A percentile compares a stretch with the other conserved stretches of the same genome.
phyloP scores from a whole-genome alignment of 208 protist species.

The Cochliopodium minus region DNA sequence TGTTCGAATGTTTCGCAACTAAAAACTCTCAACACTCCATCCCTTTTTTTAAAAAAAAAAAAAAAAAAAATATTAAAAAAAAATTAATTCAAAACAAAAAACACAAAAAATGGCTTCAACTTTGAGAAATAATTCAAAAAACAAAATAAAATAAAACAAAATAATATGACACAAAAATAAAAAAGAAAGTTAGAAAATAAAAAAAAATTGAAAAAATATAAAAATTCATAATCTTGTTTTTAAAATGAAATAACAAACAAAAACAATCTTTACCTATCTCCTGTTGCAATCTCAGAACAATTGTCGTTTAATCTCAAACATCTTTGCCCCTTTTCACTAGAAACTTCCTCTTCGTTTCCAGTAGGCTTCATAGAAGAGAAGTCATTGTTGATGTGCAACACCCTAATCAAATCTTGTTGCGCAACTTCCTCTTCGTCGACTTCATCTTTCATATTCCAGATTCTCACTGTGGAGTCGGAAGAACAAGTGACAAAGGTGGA shows the following conservation, averaged over 20 bases:
- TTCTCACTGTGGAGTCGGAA: slow-evolving; percentile 17
- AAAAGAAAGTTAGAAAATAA: too few species aligned
- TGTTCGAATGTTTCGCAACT: not conserved
- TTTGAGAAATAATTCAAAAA: too few species aligned
- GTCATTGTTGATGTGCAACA: slow-evolving; percentile 1
- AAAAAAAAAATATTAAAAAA: too few species aligned
- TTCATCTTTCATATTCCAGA: slow-evolving; percentile 21
- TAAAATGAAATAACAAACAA: too few species aligned
- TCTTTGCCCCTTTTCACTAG: slow-evolving; percentile 2
- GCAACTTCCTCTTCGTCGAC: not conserved
- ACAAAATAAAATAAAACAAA: too few species aligned
- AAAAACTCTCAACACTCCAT: slow-evolving; percentile 10
- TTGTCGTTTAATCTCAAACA: slow-evolving; percentile 13
- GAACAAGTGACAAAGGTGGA: slow-evolving; percentile 18
- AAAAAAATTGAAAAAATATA: too few species aligned
- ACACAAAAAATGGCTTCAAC: too few species aligned
- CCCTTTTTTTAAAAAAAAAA: too few species aligned
- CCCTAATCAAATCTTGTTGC: not conserved
- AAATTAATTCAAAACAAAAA: too few species aligned
- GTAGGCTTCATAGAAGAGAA: not conserved
- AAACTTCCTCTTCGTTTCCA: not conserved
- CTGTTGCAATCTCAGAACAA: slow-evolving; percentile 10
- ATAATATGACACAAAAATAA: too few species aligned
- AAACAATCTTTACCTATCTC: slow-evolving; percentile 16
- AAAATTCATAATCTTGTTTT: too few species aligned